Conservation (phyloP, 345 rosid genomes). For the Eucalyptus sp. region DNA sequence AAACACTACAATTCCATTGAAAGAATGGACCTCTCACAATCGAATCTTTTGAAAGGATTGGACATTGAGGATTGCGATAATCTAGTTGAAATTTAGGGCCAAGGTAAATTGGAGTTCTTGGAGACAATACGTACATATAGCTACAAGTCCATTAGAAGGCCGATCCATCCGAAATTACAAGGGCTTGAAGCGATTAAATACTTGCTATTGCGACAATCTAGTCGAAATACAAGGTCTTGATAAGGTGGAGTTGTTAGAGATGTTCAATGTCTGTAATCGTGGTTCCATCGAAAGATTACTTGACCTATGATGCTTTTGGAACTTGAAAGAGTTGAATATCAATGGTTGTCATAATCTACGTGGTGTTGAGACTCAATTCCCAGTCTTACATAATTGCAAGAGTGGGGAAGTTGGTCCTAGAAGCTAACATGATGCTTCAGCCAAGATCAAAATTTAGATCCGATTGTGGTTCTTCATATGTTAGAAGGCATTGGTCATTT, state of each 20-base stretch:
- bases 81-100: background rate
- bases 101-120: background rate
- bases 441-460: background rate
- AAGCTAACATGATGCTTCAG: background rate
- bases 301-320: background rate
- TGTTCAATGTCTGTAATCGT: background rate
- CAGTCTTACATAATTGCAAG: background rate
- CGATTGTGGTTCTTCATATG: accelerated
- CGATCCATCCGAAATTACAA: accelerated
- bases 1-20: background rate
- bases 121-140: accelerated
- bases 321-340: background rate
- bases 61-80: accelerated
- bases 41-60: background rate
- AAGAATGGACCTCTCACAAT: background rate
- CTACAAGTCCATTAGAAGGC: background rate
- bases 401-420: background rate
- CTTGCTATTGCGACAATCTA: background rate
- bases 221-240: background rate
- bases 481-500: background rate
- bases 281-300: accelerated
- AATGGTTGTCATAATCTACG: background rate
- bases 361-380: background rate
- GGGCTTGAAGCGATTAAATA: background rate
- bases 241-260: background rate